Conservation (phyloP, 495 filamentous ascomycete species). For the Geoglossum glabrum region DNA sequence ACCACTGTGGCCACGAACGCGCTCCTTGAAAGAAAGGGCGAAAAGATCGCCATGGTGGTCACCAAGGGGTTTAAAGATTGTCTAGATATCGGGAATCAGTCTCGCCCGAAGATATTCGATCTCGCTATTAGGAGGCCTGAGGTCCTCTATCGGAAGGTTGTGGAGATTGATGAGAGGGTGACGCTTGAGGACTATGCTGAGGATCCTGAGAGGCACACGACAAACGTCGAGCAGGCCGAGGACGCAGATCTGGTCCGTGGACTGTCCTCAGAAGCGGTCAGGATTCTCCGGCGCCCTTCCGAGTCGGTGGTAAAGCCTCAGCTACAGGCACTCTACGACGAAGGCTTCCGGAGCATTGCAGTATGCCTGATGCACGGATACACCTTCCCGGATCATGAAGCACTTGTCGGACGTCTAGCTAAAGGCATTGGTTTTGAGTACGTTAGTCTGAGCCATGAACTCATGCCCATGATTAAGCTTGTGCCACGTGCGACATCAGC, state of each 20-base stretch:
- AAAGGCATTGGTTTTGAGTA: slow-evolving; percentile 54
- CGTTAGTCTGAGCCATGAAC: slow-evolving; percentile 50
- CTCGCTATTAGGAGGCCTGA: slow-evolving; percentile 26
- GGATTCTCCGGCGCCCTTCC: slow-evolving; percentile 40
- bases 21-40: slow-evolving; percentile 85
- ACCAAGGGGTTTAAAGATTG: slow-evolving; percentile 90
- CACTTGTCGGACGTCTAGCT: slow-evolving; percentile 44
- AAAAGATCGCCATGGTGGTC: slow-evolving; percentile 74
- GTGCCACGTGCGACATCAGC: slow-evolving; percentile 78
- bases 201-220: slow-evolving; percentile 41
- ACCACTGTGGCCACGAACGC: slow-evolving; percentile 28
- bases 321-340: slow-evolving; percentile 36
- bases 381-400: slow-evolving; percentile 59
- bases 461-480: slow-evolving; percentile 91
- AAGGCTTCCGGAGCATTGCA: slow-evolving; percentile 48
- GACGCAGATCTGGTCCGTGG: slow-evolving; percentile 40
- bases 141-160: slow-evolving; percentile 24
- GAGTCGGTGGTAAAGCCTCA: slow-evolving; percentile 29
- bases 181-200: slow-evolving; percentile 75
- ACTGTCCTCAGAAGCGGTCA: slow-evolving; percentile 47
- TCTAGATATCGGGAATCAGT: slow-evolving; percentile 41
- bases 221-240: slow-evolving; percentile 24
- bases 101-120: slow-evolving; percentile 26
- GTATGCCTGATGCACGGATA: slow-evolving; percentile 71
- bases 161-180: slow-evolving; percentile 26